phyloP scores from a whole-genome alignment of 352 stramenopile species.

The Pythium pyrilobum region DNA sequence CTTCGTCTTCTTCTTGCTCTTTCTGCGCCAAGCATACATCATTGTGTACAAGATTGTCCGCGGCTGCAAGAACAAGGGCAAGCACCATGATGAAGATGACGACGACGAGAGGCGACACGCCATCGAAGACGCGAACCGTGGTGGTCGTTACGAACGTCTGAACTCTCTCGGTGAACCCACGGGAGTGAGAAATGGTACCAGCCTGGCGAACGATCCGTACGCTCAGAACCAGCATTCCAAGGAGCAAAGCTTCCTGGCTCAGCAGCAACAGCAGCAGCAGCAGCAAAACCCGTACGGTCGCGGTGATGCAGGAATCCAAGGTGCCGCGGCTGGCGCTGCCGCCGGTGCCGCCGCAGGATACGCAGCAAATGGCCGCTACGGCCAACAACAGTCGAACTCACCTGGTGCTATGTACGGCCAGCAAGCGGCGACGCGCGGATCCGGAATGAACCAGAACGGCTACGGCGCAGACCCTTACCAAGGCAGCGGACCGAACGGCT shows the following conservation, averaged over 20 bases:
- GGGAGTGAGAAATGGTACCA: neutral
- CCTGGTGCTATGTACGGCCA: constrained; percentile 8
- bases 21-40: constrained; percentile 73
- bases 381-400: constrained; percentile 8
- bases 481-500: neutral
- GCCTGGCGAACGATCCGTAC: constrained; percentile 8
- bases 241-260: constrained; percentile 11
- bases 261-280: neutral
- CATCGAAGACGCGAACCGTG: constrained; percentile 11
- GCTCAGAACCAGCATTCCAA: constrained; percentile 11
- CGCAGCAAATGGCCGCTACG: constrained; percentile 2
- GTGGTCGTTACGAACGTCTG: constrained; percentile 16
- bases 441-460: neutral
- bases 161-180: constrained; percentile 7
- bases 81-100: constrained; percentile 5
- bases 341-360: constrained; percentile 6
- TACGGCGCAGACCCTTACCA: neutral
- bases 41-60: constrained; percentile 65
- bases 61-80: constrained; percentile 27
- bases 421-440: constrained; percentile 1
- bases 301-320: constrained; percentile 4
- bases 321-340: neutral
- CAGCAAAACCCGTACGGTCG: constrained; percentile 5
- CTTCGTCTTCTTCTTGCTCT: constrained; percentile 78
- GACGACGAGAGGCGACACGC: constrained; percentile 12